phyloP scores from a whole-genome alignment of 768 basidiomycete genomes.

The Hemileccinum impolitum region DNA sequence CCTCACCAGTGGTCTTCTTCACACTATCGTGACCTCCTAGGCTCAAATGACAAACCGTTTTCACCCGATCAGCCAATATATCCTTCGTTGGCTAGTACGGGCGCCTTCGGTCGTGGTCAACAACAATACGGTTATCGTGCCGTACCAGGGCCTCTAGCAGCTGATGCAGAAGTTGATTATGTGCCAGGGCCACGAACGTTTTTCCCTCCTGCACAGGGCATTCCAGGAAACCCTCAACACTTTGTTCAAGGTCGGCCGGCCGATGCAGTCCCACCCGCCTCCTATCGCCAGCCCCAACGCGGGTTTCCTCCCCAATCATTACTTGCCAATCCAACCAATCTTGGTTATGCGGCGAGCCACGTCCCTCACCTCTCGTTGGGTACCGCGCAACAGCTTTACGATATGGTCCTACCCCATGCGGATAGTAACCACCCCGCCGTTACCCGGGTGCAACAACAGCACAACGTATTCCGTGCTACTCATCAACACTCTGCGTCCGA shows the following conservation, averaged over 20 bases:
- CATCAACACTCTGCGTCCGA: slow-evolving; percentile 86
- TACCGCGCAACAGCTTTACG: slow-evolving; percentile 74
- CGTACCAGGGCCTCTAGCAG: slow-evolving; percentile 29
- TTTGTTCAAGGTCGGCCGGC: slow-evolving; percentile 51
- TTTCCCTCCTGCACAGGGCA: slow-evolving; percentile 40
- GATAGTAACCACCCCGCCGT: slow-evolving; percentile 64
- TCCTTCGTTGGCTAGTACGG: slow-evolving; percentile 60
- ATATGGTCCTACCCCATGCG: slow-evolving; percentile 60
- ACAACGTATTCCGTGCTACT: slow-evolving; percentile 64
- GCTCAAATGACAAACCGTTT: slow-evolving; percentile 40
- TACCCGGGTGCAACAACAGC: slow-evolving; percentile 76
- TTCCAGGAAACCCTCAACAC: slow-evolving; percentile 42
- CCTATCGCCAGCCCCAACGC: slow-evolving; percentile 64
- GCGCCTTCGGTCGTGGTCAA: slow-evolving; percentile 46
- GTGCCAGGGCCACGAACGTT: slow-evolving; percentile 55
- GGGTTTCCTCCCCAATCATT: slow-evolving; percentile 54
- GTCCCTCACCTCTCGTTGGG: slow-evolving; percentile 69
- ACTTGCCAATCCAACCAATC: slow-evolving; percentile 49
- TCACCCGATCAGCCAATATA: slow-evolving; percentile 49
- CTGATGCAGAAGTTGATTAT: slow-evolving; percentile 47
- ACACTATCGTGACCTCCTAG: slow-evolving; percentile 45
- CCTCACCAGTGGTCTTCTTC: slow-evolving; percentile 50
- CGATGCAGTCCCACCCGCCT: slow-evolving; percentile 43
- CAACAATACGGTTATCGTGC: slow-evolving; percentile 52
- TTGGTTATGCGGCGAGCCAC: slow-evolving; percentile 53